These are phyloP conservation scores for Penicillium sp. DNA, from an alignment of 2,329 filamentous ascomycete species.

Conservation along the genomic window DNA sequence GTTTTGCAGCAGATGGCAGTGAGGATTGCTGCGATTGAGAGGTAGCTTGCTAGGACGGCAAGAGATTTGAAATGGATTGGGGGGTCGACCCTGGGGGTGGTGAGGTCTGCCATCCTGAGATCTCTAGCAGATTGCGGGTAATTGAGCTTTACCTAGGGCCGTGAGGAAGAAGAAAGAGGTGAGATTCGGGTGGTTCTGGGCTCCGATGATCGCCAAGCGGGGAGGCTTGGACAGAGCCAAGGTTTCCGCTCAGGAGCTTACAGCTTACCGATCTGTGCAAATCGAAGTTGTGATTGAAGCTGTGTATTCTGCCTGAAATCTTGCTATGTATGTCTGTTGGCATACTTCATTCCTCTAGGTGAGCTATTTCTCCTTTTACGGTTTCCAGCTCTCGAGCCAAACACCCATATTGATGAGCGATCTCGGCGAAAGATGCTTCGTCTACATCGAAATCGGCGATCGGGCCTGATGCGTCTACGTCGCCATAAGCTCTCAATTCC, in stretches of 20 bases:
- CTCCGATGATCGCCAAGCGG: not conserved
- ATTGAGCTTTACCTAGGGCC: not conserved
- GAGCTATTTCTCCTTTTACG: conserved; percentile 32
- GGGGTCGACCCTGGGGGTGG: not conserved
- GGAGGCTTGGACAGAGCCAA: not conserved
- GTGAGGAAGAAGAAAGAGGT: not conserved
- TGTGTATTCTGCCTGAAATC: not conserved
- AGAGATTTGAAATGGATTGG: conserved; percentile 10
- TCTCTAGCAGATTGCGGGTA: not conserved
- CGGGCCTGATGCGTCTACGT: conserved; percentile 21
- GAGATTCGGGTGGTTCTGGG: not conserved
- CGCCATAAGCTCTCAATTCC: conserved; percentile 37
- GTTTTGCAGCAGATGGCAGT: not conserved
- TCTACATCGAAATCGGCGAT: conserved; percentile 4
- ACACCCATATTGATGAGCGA: conserved; percentile 39
- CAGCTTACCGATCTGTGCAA: not conserved
- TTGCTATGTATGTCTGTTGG: too few species aligned
- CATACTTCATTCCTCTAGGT: conserved; percentile 13
- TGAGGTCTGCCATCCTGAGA: not conserved
- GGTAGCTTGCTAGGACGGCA: conserved; percentile 12
- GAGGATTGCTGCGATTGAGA: conserved; percentile 4
- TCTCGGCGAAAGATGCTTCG: conserved; percentile 33
- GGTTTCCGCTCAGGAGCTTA: not conserved
- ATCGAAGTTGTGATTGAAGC: too few species aligned
- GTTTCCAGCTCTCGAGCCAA: conserved; percentile 39